Base-by-base conservation (phyloP, 2,329 filamentous ascomycete species). In the Lachnellula hyalina region DNA sequence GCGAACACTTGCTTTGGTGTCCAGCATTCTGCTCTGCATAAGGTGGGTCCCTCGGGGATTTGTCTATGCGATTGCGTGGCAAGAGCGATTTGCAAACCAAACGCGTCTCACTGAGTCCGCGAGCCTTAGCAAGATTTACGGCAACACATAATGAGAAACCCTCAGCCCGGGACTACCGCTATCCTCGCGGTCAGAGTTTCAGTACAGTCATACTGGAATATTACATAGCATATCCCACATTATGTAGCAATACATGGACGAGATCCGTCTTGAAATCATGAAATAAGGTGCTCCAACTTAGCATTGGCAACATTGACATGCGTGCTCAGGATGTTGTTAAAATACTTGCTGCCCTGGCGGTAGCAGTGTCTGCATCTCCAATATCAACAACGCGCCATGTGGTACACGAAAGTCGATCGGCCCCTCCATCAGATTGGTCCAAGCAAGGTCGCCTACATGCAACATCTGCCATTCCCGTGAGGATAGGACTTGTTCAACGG, bases 401-500 rank as follows among this genome's bases (percentile, higher is more conserved):
- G 1, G 57, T 68, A 23, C 64, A 67, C 46, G 64, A 67, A 53
- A 53, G 58, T 40, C 63, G 64, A 38, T 55, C 56, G 5, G 44
- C 45, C 35, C 55, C 57, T 47, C 59, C 63, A 25, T 44, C 51
- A 4, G 51, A 53, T 42, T 67, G 63, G 63, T 47, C 54, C 15
- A 61, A 56, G 49, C 57, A 61, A 36, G 56, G 58, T 4, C 54
- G 61, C 34, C 53, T 64, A 6, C 55, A 63, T 55, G 56, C 61
- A n/a, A 50, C 50, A 15, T 51, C 60, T 5, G 54, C 58, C 12
- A 56, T 68, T 47, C 63, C 63, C 5, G 46, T 67, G 23, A 56
- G 63, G 53, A 76, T 78, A 49, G 76, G 75, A 4, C 67, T 78
- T 40, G 65, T 71, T 36, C 75, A 79, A 59, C 68, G 70, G 23